phyloP scores from a whole-genome alignment of 2,329 filamentous ascomycete species.

The Xylariaceae sp. region DNA sequence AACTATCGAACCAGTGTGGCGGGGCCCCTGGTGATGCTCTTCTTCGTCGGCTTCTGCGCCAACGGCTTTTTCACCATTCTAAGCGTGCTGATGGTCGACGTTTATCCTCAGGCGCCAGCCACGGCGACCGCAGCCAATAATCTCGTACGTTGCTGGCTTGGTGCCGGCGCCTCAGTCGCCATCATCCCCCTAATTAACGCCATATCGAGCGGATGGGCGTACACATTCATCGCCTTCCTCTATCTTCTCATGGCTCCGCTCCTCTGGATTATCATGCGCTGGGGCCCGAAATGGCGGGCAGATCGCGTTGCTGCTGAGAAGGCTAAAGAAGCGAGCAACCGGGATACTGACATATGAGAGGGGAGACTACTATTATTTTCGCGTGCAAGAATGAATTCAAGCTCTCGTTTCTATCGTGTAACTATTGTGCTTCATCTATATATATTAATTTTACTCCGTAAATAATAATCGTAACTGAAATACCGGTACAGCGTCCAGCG shows the following conservation, averaged over 20 bases:
- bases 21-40: constrained; percentile 40
- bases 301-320: not conserved
- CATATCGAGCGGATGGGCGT: constrained; percentile 47
- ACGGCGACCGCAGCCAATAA: constrained; percentile 50
- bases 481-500: no score
- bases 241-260: constrained; percentile 37
- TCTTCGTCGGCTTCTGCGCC: constrained; percentile 39
- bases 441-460: no score
- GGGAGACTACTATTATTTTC: no score
- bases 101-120: constrained; percentile 45
- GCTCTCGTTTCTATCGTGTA: no score
- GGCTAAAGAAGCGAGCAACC: no score
- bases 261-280: constrained; percentile 37
- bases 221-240: constrained; percentile 40
- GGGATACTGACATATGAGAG: no score
- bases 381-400: no score
- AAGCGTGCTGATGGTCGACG: constrained; percentile 48
- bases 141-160: constrained; percentile 47
- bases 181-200: constrained; percentile 46
- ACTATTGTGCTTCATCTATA: no score
- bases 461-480: no score
- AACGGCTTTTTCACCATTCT: constrained; percentile 49
- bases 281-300: constrained; percentile 34
- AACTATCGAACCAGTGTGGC: constrained; percentile 37
- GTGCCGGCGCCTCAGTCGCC: constrained; percentile 46